Evolutionary conservation across 345 rosid species (phyloP), one percentile per base, ranked within the genome.

Genomic region (Eutrema yunnanense): DNA sequence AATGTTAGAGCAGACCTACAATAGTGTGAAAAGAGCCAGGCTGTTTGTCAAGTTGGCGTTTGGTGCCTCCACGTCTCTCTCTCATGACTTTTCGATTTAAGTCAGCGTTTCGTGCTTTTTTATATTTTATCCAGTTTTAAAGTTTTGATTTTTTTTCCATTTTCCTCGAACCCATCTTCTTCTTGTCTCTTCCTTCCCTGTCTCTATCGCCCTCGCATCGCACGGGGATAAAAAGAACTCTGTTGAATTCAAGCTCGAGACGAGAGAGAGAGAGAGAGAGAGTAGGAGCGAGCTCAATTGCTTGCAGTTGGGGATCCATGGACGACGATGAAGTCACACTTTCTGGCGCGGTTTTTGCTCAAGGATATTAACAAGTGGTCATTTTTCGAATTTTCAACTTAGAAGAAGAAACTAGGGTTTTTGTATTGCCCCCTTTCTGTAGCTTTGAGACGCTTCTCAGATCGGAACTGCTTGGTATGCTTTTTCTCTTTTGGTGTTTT

Each of bases 31-130:
- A 65, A 62, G 26, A 4, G 71, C 57, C 74, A 69, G 79, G 66
- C 66, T 69, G 79, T 55, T 46, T 27, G 60, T 75, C 75, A 69
- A 75, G 75, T 69, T 76, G 79, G 66, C 75, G 71, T 63, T 76
- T 76, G 75, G 79, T 76, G 79, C 53, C 61, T 76, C 74, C 79
- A 75, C 79, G 74, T 63, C 71, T 69, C 40, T 44, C 57, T 62
- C 59, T 47, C 19, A 62, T 19, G 79, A 76, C 79, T 76, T 76
- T 76, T 76, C 79, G 34, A 47, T 30, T 37, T 60, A 55, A 32
- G 79, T 76, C 79, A 76, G 63, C 79, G 65, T 62, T 7, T 75
- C 79, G 33, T 9, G 27, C 61, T 40, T 65, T 27, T 64, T 4
- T 55, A 3, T 59, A 53, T 12, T 5, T 38, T 38, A 49, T 53